phyloP scores from a whole-genome alignment of 75 land plant genomes.

The Pinus tabuliformis region DNA sequence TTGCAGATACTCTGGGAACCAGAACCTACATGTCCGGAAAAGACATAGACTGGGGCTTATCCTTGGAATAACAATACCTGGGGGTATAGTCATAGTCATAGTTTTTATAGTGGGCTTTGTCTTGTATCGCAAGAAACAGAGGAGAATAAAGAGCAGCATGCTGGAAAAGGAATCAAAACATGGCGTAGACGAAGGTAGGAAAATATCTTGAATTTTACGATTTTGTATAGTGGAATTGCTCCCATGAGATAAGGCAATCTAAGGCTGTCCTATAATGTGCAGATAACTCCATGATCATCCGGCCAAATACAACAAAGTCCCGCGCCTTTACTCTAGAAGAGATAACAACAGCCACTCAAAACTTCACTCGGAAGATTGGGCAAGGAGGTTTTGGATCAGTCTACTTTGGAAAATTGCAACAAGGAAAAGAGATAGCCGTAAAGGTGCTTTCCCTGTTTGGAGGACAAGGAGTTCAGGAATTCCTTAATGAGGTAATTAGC shows the following conservation, averaged over 20 bases:
- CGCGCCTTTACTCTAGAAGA: neutral
- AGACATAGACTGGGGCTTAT: neutral
- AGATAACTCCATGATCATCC: neutral
- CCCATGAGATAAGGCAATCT: neutral
- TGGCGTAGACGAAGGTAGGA: no score
- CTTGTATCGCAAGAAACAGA: neutral
- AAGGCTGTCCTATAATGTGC: neutral
- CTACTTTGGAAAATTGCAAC: slow-evolving; percentile 13
- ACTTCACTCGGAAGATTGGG: neutral
- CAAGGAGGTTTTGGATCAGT: neutral
- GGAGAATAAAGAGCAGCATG: neutral
- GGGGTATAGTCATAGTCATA: neutral
- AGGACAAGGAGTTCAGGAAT: slow-evolving; percentile 19
- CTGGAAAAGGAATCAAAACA: neutral
- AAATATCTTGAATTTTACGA: no score
- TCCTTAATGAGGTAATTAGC: no score
- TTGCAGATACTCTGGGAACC: no score
- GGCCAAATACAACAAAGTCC: neutral
- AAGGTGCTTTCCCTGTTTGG: slow-evolving; percentile 26
- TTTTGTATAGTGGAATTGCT: neutral
- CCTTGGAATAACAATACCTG: neutral
- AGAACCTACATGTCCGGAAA: no score
- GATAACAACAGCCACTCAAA: neutral
- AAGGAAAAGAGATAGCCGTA: slow-evolving; percentile 33
- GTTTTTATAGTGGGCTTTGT: neutral